phyloP scores from a whole-genome alignment of 1,139 yeast species.

The Zygosaccharomyces pseudobailii region DNA sequence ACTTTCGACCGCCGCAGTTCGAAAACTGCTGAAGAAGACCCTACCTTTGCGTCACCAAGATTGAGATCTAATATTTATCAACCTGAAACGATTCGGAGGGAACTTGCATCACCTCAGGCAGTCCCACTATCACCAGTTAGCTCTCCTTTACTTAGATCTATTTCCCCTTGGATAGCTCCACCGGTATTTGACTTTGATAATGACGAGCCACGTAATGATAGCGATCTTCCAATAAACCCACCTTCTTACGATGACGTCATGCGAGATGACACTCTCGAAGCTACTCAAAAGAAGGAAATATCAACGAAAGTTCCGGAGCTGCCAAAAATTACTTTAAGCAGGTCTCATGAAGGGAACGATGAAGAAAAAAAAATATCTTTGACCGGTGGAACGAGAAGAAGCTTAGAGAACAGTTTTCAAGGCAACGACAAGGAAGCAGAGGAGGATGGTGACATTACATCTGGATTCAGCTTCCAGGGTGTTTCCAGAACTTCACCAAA shows the following conservation, averaged over 20 bases:
- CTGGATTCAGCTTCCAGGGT: constrained; percentile 34
- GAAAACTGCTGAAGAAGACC: constrained; percentile 5
- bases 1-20: constrained; percentile 11
- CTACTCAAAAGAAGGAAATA: background rate
- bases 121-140: constrained; percentile 46
- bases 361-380: background rate
- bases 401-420: constrained; percentile 4
- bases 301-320: constrained; percentile 4
- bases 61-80: constrained; percentile 51
- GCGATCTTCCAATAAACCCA: constrained; percentile 37
- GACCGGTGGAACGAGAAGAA: background rate
- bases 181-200: constrained; percentile 25
- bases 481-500: constrained; percentile 26
- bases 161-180: constrained; percentile 16
- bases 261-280: constrained; percentile 18
- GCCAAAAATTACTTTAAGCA: constrained; percentile 23
- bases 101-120: constrained; percentile 56
- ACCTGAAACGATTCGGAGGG: constrained; percentile 45
- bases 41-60: constrained; percentile 27
- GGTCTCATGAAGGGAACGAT: constrained; percentile 18
- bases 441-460: constrained; percentile 34
- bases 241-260: constrained; percentile 36
- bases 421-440: constrained; percentile 12
- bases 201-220: constrained; percentile 11
- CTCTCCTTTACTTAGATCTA: constrained; percentile 27